phyloP scores from a whole-genome alignment of 768 basidiomycete genomes.

The Tulasnella calospora region DNA sequence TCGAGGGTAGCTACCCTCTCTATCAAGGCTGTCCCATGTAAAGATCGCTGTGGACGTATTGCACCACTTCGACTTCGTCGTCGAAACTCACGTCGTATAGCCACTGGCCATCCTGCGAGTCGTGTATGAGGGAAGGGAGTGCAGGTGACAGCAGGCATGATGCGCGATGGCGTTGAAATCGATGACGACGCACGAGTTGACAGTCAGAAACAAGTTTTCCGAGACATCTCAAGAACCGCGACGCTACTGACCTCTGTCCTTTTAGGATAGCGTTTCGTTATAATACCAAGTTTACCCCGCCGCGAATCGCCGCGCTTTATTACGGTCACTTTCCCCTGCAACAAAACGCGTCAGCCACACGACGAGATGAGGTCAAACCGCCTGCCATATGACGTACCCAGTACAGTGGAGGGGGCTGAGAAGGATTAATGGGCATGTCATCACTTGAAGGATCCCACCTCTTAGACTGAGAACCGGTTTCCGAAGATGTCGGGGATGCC shows the following conservation, averaged over 20 bases:
- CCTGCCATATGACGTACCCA: slow-evolving; percentile 14
- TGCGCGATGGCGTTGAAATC: background rate
- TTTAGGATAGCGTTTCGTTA: background rate
- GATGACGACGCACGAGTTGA: background rate
- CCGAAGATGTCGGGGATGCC: background rate
- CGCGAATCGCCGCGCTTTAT: slow-evolving; percentile 11
- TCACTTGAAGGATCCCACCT: background rate
- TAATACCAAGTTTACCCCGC: background rate
- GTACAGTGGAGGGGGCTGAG: slow-evolving; percentile 11
- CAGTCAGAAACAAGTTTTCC: background rate
- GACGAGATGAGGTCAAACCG: slow-evolving; percentile 9
- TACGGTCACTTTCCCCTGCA: slow-evolving; percentile 12
- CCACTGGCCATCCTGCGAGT: slow-evolving; percentile 24
- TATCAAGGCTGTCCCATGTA: slow-evolving; percentile 15
- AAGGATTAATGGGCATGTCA: slow-evolving; percentile 6
- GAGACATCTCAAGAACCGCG: background rate
- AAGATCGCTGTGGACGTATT: slow-evolving; percentile 20
- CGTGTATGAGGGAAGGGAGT: background rate
- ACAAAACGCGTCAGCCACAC: background rate
- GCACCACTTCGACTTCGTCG: background rate
- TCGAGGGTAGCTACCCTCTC: background rate
- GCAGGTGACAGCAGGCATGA: background rate
- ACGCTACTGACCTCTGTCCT: slow-evolving; percentile 11
- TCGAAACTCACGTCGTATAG: slow-evolving; percentile 17
- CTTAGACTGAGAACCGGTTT: background rate